A percentile compares a stretch with the other conserved stretches of the same genome.
Conservation (phyloP, 768 basidiomycete species). For the Kwoniella mangroviensis region DNA sequence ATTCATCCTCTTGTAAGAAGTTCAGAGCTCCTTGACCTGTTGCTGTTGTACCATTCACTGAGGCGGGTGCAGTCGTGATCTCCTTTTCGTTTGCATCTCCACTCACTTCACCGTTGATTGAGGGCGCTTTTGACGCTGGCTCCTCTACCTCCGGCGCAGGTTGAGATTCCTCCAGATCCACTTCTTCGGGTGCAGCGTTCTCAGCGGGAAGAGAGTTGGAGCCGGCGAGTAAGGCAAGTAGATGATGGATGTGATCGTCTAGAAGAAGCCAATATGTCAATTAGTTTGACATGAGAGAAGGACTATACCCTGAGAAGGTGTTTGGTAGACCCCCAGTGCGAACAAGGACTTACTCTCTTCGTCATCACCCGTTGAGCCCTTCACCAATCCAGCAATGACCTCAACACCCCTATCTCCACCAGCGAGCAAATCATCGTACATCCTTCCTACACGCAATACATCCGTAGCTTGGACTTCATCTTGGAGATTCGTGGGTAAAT, state of each 20-base stretch:
- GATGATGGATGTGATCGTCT: constrained; percentile 45
- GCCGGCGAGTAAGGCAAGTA: constrained; percentile 32
- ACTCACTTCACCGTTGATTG: constrained; percentile 13
- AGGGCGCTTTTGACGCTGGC: constrained; percentile 9
- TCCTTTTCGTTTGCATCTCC: neutral
- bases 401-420: constrained; percentile 33
- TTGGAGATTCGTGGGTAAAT: constrained; percentile 33
- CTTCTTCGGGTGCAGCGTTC: constrained; percentile 9
- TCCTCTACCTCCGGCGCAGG: constrained; percentile 21
- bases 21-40: constrained; percentile 30
- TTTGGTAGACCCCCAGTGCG: neutral
- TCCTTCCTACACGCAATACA: constrained; percentile 41
- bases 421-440: constrained; percentile 42
- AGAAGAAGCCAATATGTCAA: neutral
- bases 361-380: constrained; percentile 32
- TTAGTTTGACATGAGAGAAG: too few species aligned
- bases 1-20: constrained; percentile 52
- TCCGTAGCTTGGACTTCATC: constrained; percentile 51
- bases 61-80: neutral
- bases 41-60: neutral
- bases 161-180: constrained; percentile 1
- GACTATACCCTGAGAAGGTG: too few species aligned
- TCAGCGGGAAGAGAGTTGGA: constrained; percentile 24
- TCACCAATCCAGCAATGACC: constrained; percentile 34
- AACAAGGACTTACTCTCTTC: constrained; percentile 35